Percentiles rank a stretch among this genome's conserved stretches.
phyloP scores from a whole-genome alignment of 192 early-diverging fungal species.

The Coemansia guatemalensis region DNA sequence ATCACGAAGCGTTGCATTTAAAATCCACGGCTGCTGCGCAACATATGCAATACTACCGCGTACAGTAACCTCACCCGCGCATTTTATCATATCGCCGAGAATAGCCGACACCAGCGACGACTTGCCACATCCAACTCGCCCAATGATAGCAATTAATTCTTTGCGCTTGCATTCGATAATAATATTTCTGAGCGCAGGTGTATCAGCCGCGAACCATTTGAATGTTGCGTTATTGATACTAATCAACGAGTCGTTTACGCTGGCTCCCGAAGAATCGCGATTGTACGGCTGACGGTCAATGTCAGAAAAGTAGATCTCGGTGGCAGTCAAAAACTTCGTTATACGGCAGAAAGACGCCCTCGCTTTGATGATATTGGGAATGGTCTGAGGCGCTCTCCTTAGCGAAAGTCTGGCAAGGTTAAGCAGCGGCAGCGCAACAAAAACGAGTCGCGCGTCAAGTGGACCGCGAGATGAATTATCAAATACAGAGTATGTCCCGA shows the following conservation, averaged over 20 bases:
- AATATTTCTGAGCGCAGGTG: constrained; percentile 35
- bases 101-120: constrained; percentile 60
- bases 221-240: constrained; percentile 40
- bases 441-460: constrained; percentile 39
- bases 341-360: constrained; percentile 30
- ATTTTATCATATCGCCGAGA: constrained; percentile 57
- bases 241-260: constrained; percentile 17
- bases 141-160: constrained; percentile 57
- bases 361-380: constrained; percentile 22
- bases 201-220: constrained; percentile 51
- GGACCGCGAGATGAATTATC: constrained; percentile 28
- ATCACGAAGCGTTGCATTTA: constrained; percentile 61
- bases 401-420: constrained; percentile 39
- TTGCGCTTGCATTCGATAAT: constrained; percentile 41
- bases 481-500: constrained; percentile 29
- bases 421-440: constrained; percentile 41
- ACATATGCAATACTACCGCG: constrained; percentile 54
- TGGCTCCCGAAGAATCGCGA: constrained; percentile 13
- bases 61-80: constrained; percentile 25
- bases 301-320: constrained; percentile 30
- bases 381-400: constrained; percentile 12
- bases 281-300: constrained; percentile 28
- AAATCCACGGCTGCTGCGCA: constrained; percentile 64
- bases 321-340: constrained; percentile 27
- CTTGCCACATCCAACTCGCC: constrained; percentile 65